Evolutionary conservation across 2,329 filamentous ascomycete species (phyloP), one percentile per base, ranked within the genome.

Genomic region (Aureobasidium mangrovei): DNA sequence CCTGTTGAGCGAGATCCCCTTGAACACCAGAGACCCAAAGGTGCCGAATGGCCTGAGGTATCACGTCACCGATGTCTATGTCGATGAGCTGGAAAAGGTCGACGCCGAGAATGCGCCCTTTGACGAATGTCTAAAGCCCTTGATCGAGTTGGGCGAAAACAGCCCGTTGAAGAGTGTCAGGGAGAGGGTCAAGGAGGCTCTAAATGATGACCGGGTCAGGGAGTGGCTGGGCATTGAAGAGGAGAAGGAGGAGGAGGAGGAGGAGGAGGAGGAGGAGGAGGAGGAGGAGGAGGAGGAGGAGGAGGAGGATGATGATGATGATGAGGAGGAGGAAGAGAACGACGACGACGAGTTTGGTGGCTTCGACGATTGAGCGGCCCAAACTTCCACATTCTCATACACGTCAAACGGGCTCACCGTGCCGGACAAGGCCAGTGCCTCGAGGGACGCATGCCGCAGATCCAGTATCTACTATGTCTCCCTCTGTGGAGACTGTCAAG

Each of bases 21-120:
- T 79, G 59, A 75, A 72, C 60, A 58, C 69, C 9, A 68, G 64
- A 54, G 72, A 79, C 61, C 62, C 64, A 49, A 83, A 81, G 63
- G 81, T 94, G 1, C 86, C 91, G 0, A 86, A 93, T 62, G 93
- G 93, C 0, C 67, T 98, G 67, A 75, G 89, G 59, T 83, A 95
- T 69, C 93, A 98, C 70, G 80, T 91, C 10, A 70, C 95, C 59
- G 93, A 98, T 72, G 79, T 97, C 53, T 97, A 87, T 82, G 79
- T 95, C 7, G 93, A 97, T 68, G 91, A 96, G 76, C 70, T 91
- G 63, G 86, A 91, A 69, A 84, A 83, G 65, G 80, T 82, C 33
- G 80, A 83, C 52, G 74, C 79, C 35, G 64, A 69, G 39, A 63
- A 69, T 48, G 61, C 67, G 53, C 67, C 65, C 38, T 62, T 85